Evolutionary conservation across 2,329 filamentous ascomycete species (phyloP).

Genomic region (Colletotrichum tropicale): DNA sequence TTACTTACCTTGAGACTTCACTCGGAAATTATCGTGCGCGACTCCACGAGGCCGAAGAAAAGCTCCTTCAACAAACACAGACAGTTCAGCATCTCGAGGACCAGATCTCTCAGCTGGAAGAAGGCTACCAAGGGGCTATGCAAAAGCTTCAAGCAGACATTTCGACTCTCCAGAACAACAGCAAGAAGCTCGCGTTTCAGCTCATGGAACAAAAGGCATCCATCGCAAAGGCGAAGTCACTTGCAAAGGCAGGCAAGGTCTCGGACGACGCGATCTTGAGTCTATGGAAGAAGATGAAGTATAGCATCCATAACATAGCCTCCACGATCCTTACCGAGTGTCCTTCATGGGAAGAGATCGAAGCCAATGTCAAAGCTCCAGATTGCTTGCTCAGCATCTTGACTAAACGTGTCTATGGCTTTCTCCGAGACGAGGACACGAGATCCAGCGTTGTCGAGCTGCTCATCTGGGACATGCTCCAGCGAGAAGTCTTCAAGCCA

Average conservation of each 20-base stretch:
- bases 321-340: not conserved
- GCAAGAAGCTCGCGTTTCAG: not conserved
- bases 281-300: slow-evolving; percentile 23
- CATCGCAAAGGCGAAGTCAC: not conserved
- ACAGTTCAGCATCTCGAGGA: rapidly evolving
- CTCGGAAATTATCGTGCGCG: too few relatives aligned
- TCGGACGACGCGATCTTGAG: slow-evolving; percentile 10
- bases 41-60: too few relatives aligned
- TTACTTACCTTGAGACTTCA: too few relatives aligned
- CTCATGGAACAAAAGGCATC: not conserved
- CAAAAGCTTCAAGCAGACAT: not conserved
- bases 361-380: too few relatives aligned
- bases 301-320: slow-evolving; percentile 20
- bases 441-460: not conserved
- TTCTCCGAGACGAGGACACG: not conserved
- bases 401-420: not conserved
- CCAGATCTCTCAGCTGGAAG: not conserved
- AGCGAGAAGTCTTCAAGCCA: not conserved
- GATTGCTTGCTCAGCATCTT: not conserved
- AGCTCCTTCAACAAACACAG: too few relatives aligned
- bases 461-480: not conserved
- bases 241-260: slow-evolving; percentile 14
- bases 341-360: not conserved
- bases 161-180: not conserved
- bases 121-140: not conserved